Conservation (phyloP, 2,329 filamentous ascomycete species). For the Cordyceps sp. region DNA sequence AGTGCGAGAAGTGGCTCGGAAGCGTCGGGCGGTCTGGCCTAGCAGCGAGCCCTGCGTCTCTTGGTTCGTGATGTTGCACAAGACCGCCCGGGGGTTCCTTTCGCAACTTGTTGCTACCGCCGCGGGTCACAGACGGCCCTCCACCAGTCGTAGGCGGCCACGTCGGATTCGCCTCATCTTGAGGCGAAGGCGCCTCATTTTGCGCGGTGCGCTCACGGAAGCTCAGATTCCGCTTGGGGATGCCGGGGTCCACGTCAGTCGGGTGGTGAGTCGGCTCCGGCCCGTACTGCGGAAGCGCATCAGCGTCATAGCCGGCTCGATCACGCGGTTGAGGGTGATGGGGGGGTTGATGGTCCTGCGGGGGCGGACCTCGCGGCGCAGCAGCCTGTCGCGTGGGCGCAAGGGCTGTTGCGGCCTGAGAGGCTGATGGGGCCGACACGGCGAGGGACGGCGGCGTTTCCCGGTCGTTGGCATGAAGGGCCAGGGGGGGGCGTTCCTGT, state of each 20-base stretch:
- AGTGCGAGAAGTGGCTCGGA: background rate
- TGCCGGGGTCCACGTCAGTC: conserved; percentile 11
- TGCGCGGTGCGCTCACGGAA: conserved; percentile 40
- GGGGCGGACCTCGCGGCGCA: background rate
- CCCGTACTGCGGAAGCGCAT: conserved; percentile 8
- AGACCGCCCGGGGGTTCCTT: conserved; percentile 42
- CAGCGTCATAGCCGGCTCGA: conserved; percentile 4
- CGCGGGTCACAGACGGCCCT: conserved; percentile 23
- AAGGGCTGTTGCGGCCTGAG: background rate
- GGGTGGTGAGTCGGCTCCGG: conserved; percentile 4
- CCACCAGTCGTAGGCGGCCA: conserved; percentile 12
- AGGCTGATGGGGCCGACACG: background rate
- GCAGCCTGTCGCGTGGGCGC: background rate
- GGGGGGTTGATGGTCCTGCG: background rate
- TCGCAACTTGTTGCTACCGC: conserved; percentile 39
- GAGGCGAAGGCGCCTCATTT: conserved; percentile 21
- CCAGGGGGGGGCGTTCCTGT: conserved; percentile 8
- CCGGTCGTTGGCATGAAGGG: conserved; percentile 1
- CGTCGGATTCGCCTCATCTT: conserved; percentile 10
- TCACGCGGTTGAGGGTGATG: background rate
- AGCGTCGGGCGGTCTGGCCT: too few relatives aligned
- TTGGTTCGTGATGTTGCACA: too few relatives aligned
- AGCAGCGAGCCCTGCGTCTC: too few relatives aligned
- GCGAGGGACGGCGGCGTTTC: background rate
- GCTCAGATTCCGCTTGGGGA: conserved; percentile 39